These are phyloP conservation scores for Rhizophagus sp. DNA, from an alignment of 192 early-diverging fungal species.

Conservation along the genomic window DNA sequence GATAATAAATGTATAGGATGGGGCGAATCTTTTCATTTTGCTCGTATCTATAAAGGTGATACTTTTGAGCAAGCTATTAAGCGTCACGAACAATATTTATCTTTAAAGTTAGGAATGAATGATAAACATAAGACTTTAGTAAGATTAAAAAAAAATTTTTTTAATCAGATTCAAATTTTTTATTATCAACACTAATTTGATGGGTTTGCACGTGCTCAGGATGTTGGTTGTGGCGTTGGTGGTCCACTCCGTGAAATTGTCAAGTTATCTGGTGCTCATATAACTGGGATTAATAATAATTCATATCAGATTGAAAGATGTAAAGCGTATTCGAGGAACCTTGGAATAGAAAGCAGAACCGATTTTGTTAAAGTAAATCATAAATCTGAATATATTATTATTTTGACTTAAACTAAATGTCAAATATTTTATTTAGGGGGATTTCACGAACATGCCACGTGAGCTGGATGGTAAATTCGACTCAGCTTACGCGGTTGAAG, in stretches of 20 bases:
- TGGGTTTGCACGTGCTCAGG: constrained; percentile 36
- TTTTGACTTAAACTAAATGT: background rate
- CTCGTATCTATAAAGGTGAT: constrained; percentile 71
- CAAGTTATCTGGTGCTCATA: constrained; percentile 69
- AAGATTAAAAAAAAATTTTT: constrained; percentile 48
- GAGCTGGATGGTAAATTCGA: constrained; percentile 70
- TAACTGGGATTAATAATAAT: constrained; percentile 93
- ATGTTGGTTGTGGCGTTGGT: constrained; percentile 93
- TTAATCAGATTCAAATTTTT: background rate
- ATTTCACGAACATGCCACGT: constrained; percentile 81
- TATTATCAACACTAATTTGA: background rate
- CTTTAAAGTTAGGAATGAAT: constrained; percentile 64
- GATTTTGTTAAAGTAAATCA: constrained; percentile 69
- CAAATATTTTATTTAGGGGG: constrained; percentile 20
- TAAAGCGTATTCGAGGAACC: constrained; percentile 69
- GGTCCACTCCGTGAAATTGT: constrained; percentile 88
- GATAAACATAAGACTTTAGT: constrained; percentile 68
- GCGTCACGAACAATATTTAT: constrained; percentile 83
- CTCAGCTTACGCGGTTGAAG: constrained; percentile 86
- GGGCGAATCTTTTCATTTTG: constrained; percentile 91
- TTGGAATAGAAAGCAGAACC: constrained; percentile 60
- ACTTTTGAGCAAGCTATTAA: constrained; percentile 76
- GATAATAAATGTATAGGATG: constrained; percentile 42
- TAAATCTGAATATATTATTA: background rate
- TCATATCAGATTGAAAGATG: constrained; percentile 86